These are phyloP conservation scores for Phaseolus coccineus DNA, from an alignment of 331 rosid genomes.

Conservation along the genomic window DNA sequence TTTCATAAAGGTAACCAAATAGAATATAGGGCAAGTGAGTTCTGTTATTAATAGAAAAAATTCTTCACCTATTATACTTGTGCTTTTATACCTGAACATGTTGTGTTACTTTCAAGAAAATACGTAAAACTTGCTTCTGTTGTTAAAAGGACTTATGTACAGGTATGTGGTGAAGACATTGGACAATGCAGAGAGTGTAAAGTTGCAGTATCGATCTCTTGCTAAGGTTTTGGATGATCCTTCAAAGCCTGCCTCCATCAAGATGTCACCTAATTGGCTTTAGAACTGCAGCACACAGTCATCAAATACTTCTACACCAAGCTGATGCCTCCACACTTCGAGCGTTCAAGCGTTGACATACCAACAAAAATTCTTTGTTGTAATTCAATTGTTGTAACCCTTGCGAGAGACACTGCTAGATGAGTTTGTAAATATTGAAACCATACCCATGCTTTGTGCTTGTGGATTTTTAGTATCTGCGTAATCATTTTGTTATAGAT, in stretches of 20 bases:
- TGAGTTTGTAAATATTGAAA: conserved; percentile 42
- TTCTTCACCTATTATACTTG: too few species aligned
- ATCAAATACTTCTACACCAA: conserved; percentile 17
- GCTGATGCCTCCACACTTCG: conserved; percentile 14
- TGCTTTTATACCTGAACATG: not conserved
- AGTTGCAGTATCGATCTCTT: conserved; percentile 96
- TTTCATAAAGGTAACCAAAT: not conserved
- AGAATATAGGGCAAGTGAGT: conserved; percentile 5
- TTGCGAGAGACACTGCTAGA: conserved; percentile 35
- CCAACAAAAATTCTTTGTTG: conserved; percentile 21
- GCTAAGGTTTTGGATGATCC: conserved; percentile 76
- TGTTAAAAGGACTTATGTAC: conserved; percentile 37
- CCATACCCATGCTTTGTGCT: conserved; percentile 30
- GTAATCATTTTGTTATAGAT: conserved; percentile 32
- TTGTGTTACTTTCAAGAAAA: conserved; percentile 22
- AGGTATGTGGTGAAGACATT: conserved; percentile 99
- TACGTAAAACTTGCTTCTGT: conserved; percentile 2
- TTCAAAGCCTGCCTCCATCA: conserved; percentile 70
- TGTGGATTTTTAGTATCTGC: conserved; percentile 4
- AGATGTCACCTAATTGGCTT: conserved; percentile 79
- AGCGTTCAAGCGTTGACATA: not conserved
- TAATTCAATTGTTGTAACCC: conserved; percentile 37
- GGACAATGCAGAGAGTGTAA: conserved; percentile 99
- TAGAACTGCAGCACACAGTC: conserved; percentile 46
- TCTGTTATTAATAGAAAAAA: not conserved